Evolutionary conservation across 495 filamentous ascomycete species (phyloP).

Genomic region (Penicillium canariense): DNA sequence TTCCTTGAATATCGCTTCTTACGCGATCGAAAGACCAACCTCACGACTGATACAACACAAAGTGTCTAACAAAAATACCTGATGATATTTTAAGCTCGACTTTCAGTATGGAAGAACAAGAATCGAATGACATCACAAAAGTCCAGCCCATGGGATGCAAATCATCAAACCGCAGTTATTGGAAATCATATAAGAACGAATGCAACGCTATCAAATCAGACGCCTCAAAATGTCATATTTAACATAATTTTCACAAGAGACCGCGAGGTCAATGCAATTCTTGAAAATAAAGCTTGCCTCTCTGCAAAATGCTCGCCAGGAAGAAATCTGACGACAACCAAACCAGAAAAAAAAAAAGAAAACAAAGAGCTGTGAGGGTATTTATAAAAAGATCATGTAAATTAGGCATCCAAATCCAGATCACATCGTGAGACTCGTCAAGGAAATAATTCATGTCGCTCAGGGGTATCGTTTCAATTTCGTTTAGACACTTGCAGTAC

Average conservation of each 20-base stretch:
- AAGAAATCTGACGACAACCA: neutral
- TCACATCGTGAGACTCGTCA: neutral
- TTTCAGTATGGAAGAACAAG: conserved; percentile 5
- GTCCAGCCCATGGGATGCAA: conserved; percentile 8
- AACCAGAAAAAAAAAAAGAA: neutral
- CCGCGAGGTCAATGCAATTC: conserved; percentile 26
- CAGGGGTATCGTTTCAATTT: conserved; percentile 2
- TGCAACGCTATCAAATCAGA: neutral
- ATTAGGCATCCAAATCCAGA: conserved; percentile 1
- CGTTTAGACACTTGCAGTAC: conserved; percentile 55
- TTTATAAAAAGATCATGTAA: conserved; percentile 3
- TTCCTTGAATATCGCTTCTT: no score
- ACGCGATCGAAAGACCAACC: neutral
- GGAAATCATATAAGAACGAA: neutral
- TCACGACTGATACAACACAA: neutral
- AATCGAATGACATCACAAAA: conserved; percentile 1
- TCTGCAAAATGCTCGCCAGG: conserved; percentile 5
- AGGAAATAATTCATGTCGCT: conserved; percentile 2
- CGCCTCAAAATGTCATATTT: neutral
- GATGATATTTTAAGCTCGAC: conserved; percentile 9
- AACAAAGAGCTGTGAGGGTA: conserved; percentile 14
- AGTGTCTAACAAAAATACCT: neutral
- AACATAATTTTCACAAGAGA: conserved; percentile 12
- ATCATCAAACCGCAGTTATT: neutral
- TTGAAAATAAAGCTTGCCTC: conserved; percentile 10